These are phyloP conservation scores for Candida nemodendra DNA, from an alignment of 805 yeast species.

Conservation along the genomic window DNA sequence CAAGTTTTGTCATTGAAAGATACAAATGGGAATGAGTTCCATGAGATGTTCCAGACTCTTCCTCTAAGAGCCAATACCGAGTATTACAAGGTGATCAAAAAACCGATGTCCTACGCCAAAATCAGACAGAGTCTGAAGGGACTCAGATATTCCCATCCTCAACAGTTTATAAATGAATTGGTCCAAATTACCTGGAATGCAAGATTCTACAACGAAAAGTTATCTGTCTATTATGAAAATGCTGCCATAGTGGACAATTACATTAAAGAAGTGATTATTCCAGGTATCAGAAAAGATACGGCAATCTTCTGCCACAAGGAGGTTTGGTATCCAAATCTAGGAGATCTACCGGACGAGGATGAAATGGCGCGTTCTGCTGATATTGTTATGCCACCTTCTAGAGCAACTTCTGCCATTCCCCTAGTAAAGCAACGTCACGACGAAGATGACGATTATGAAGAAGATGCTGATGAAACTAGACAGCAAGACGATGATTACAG, in stretches of 20 bases:
- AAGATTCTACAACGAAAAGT: conserved; percentile 72
- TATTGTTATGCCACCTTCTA: conserved; percentile 6
- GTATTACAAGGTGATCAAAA: conserved; percentile 73
- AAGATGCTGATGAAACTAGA: conserved; percentile 23
- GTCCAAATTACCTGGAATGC: conserved; percentile 92
- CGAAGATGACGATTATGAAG: conserved; percentile 21
- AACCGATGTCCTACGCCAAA: conserved; percentile 80
- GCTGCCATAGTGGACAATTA: conserved; percentile 60
- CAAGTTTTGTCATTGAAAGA: conserved; percentile 27
- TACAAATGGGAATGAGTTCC: conserved; percentile 28
- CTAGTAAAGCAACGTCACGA: conserved; percentile 9
- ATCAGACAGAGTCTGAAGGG: conserved; percentile 59
- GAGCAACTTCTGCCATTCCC: neutral
- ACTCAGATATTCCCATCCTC: conserved; percentile 54
- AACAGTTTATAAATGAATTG: conserved; percentile 71
- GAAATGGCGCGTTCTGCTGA: conserved; percentile 5
- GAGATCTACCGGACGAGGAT: conserved; percentile 52
- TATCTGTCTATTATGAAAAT: conserved; percentile 63
- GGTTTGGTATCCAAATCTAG: conserved; percentile 61
- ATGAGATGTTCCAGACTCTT: conserved; percentile 56
- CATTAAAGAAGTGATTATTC: conserved; percentile 46
- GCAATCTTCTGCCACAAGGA: conserved; percentile 34
- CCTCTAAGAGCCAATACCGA: conserved; percentile 75
- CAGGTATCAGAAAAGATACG: conserved; percentile 44
- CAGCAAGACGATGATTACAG: conserved; percentile 22